Evolutionary conservation across 2,329 filamentous ascomycete genomes (phyloP).

Genomic region (Amylocarpus encephaloides): DNA sequence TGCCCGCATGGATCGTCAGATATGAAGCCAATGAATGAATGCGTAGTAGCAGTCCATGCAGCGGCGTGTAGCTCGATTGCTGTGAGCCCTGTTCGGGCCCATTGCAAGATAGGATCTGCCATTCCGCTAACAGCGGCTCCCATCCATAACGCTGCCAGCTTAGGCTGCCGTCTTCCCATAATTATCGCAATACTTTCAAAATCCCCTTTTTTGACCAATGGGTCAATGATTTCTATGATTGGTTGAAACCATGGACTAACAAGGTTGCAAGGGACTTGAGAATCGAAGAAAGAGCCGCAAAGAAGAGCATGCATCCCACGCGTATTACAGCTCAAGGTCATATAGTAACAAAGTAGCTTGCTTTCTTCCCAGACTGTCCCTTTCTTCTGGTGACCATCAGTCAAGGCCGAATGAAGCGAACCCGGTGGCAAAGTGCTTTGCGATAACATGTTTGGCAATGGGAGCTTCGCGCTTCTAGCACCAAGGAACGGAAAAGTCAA

Average conservation of each 20-base stretch:
- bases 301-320: constrained; percentile 7
- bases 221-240: constrained; percentile 9
- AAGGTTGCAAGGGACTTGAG: constrained; percentile 10
- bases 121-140: constrained; percentile 9
- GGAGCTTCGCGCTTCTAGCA: constrained; percentile 3
- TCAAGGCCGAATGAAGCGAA: neutral
- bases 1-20: constrained; percentile 1
- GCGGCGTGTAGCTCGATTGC: constrained; percentile 7
- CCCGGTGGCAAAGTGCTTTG: neutral
- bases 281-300: constrained; percentile 7
- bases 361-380: neutral
- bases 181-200: constrained; percentile 7
- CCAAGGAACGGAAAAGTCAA: constrained; percentile 5
- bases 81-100: constrained; percentile 1
- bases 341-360: constrained; percentile 9
- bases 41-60: constrained; percentile 9
- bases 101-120: constrained; percentile 5
- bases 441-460: too few relatives aligned
- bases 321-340: constrained; percentile 12
- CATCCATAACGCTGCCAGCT: constrained; percentile 6
- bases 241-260: constrained; percentile 9
- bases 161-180: constrained; percentile 6
- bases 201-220: constrained; percentile 6
- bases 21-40: constrained; percentile 9
- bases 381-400: neutral